phyloP scores from a whole-genome alignment of 2,329 filamentous ascomycete genomes.

The Epichloe elymi region DNA sequence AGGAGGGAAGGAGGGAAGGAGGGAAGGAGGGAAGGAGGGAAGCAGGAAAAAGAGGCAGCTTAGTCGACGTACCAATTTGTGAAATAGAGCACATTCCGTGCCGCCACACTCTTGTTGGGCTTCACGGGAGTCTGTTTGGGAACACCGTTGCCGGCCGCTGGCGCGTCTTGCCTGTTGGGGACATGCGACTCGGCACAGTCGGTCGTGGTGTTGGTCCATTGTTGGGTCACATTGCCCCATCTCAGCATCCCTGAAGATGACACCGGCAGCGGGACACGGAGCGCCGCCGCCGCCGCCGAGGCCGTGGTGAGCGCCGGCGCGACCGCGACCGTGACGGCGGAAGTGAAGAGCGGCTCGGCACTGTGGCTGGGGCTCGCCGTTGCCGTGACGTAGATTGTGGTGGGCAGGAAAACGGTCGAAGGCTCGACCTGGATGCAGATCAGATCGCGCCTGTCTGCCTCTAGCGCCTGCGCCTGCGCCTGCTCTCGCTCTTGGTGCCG shows the following conservation, averaged over 20 bases:
- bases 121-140: background rate
- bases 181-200: background rate
- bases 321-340: background rate
- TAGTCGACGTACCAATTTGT: constrained; percentile 33
- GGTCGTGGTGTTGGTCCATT: background rate
- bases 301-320: background rate
- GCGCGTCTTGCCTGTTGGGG: background rate
- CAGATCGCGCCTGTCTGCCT: background rate
- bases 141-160: background rate
- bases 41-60: no score
- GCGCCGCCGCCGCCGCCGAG: background rate
- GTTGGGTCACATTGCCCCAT: constrained; percentile 3
- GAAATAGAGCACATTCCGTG: constrained; percentile 36
- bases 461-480: background rate
- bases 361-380: background rate
- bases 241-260: background rate
- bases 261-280: background rate
- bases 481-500: background rate
- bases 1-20: no score
- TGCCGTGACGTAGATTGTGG: background rate
- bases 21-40: no score
- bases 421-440: background rate
- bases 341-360: background rate
- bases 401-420: background rate
- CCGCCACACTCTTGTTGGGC: background rate